Evolutionary conservation across 805 yeast species (phyloP).

Genomic region (Saccharomycopsis fibuligera): DNA sequence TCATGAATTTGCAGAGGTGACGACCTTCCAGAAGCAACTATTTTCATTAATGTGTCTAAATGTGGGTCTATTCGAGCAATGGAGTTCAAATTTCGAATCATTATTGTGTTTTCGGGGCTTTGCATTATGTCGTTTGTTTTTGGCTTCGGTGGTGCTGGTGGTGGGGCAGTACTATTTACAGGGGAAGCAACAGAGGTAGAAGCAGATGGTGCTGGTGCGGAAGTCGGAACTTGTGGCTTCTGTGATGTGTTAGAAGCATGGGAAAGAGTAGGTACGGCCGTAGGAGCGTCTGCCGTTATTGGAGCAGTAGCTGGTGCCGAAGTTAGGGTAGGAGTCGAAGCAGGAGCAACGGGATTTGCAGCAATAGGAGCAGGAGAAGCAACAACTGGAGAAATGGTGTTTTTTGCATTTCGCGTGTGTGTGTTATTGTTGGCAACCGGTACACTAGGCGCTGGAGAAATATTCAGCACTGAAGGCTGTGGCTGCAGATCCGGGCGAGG

Average conservation of each 20-base stretch:
- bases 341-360: too few species aligned
- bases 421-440: too few species aligned
- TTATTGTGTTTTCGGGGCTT: slow-evolving; percentile 63
- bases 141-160: slow-evolving; percentile 1
- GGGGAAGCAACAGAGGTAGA: not conserved
- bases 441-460: too few species aligned
- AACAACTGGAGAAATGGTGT: too few species aligned
- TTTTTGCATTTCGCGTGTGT: too few species aligned
- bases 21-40: slow-evolving; percentile 81
- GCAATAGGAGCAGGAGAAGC: too few species aligned
- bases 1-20: slow-evolving; percentile 61
- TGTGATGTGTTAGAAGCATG: not conserved
- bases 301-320: not conserved
- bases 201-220: not conserved
- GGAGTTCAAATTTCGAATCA: slow-evolving; percentile 78
- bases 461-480: too few species aligned
- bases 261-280: not conserved
- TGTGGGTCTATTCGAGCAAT: slow-evolving; percentile 71
- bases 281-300: not conserved
- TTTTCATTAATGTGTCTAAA: slow-evolving; percentile 67
- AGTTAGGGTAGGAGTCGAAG: not conserved
- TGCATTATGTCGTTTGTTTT: slow-evolving; percentile 35
- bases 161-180: not conserved
- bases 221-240: not conserved
- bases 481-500: too few species aligned